Conservation (phyloP, 176 grass and related monocot species). For the Juncus effusus region DNA sequence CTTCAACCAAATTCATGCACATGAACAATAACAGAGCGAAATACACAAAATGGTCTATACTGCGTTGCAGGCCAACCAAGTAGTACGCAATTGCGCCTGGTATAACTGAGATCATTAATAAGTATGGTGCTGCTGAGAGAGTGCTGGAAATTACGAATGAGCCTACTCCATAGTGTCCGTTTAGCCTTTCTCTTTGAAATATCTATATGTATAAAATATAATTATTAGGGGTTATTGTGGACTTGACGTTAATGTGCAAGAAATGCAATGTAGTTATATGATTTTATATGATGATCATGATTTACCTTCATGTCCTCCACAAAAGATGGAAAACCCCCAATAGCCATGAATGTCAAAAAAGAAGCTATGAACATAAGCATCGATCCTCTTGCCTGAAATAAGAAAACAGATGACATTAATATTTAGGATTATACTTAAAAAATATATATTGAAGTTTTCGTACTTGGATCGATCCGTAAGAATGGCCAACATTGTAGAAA, state of each 20-base stretch:
- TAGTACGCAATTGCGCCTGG: conserved; percentile 84
- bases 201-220: conserved; percentile 36
- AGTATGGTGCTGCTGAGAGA: conserved; percentile 64
- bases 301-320: conserved; percentile 97
- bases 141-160: conserved; percentile 75
- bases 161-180: conserved; percentile 87
- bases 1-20: conserved; percentile 78
- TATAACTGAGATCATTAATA: conserved; percentile 64
- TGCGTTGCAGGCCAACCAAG: conserved; percentile 51
- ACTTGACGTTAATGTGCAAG: not conserved
- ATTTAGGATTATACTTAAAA: not conserved
- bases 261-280: not conserved
- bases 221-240: not conserved
- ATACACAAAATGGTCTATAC: conserved; percentile 66
- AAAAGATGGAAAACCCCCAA: conserved; percentile 93
- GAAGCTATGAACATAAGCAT: conserved; percentile 79
- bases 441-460: not conserved
- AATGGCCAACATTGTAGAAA: conserved; percentile 56
- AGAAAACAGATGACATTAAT: not conserved
- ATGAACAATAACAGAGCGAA: conserved; percentile 71
- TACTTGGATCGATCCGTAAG: conserved; percentile 75
- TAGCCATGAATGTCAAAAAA: conserved; percentile 96
- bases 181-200: conserved; percentile 71
- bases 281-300: not conserved
- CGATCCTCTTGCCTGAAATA: conserved; percentile 66